These are phyloP conservation scores for Epichloe hybrida DNA, from an alignment of 2,329 filamentous ascomycete genomes.

Conservation along the genomic window DNA sequence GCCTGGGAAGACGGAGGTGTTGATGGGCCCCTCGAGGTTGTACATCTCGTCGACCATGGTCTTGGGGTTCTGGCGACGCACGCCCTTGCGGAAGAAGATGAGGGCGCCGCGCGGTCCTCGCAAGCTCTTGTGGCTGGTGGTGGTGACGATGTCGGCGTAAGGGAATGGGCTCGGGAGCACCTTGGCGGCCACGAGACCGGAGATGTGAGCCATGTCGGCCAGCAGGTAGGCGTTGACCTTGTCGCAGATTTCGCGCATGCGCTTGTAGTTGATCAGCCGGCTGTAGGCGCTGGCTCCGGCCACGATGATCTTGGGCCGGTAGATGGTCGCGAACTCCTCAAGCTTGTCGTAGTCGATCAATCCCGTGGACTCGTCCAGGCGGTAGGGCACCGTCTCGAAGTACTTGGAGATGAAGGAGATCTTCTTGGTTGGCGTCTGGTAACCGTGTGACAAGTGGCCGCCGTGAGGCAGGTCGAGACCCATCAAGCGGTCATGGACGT, in stretches of 20 bases:
- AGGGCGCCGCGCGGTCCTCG: slow-evolving; percentile 90
- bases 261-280: slow-evolving; percentile 86
- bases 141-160: slow-evolving; percentile 88
- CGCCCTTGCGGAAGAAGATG: slow-evolving; percentile 96
- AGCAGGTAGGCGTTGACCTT: slow-evolving; percentile 87
- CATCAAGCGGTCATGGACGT: slow-evolving; percentile 91
- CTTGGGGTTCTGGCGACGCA: slow-evolving; percentile 70
- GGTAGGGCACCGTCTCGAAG: slow-evolving; percentile 95
- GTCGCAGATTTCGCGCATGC: slow-evolving; percentile 81
- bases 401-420: slow-evolving; percentile 99
- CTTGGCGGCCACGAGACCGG: slow-evolving; percentile 81
- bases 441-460: slow-evolving; percentile 90
- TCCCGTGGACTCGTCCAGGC: slow-evolving; percentile 77
- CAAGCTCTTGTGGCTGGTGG: slow-evolving; percentile 94
- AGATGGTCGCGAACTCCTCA: slow-evolving; percentile 74
- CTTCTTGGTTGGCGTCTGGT: slow-evolving; percentile 86
- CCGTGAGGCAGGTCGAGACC: slow-evolving; percentile 92
- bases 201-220: slow-evolving; percentile 96
- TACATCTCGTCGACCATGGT: slow-evolving; percentile 77
- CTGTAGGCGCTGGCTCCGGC: slow-evolving; percentile 94
- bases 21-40: slow-evolving; percentile 86
- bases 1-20: slow-evolving; percentile 91
- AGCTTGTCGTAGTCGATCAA: slow-evolving; percentile 91
- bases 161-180: slow-evolving; percentile 83
- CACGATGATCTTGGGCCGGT: slow-evolving; percentile 90